These are phyloP conservation scores for Creolimax fragrantissima DNA, from an alignment of 78 protist genomes.

Conservation along the genomic window DNA sequence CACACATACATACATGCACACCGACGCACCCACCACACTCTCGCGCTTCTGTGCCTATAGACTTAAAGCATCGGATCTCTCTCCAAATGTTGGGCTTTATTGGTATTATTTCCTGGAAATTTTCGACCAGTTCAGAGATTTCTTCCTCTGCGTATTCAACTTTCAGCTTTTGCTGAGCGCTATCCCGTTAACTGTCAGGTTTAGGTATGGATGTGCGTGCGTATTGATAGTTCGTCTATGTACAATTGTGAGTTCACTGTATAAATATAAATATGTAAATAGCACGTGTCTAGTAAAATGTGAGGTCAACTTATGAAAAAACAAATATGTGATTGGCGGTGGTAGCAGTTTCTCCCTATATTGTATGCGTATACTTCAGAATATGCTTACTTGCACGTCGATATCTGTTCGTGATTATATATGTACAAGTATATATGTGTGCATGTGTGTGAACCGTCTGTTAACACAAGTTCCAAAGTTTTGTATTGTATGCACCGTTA, in stretches of 20 bases:
- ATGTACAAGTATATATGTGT: background rate
- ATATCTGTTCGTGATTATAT: background rate
- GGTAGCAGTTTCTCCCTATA: no score
- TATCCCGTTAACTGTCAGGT: background rate
- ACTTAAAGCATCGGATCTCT: background rate
- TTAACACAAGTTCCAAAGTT: no score
- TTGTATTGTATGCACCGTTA: no score
- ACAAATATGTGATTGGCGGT: no score
- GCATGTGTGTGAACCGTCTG: no score
- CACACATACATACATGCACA: background rate
- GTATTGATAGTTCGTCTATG: no score
- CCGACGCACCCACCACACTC: background rate
- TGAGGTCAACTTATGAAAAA: no score
- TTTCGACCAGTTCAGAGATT: background rate
- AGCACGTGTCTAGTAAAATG: no score
- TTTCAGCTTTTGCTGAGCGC: background rate
- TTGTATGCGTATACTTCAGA: background rate
- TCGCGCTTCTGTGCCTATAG: background rate
- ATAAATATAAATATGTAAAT: no score
- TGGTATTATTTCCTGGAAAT: conserved; percentile 30
- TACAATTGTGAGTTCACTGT: no score
- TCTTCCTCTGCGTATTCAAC: conserved; percentile 9
- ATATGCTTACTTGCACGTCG: background rate
- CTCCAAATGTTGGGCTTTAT: conserved; percentile 12
- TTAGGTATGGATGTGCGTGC: no score